Base-by-base conservation (phyloP, 1,284 basidiomycete species). In the Lignosus rhinocerotis region DNA sequence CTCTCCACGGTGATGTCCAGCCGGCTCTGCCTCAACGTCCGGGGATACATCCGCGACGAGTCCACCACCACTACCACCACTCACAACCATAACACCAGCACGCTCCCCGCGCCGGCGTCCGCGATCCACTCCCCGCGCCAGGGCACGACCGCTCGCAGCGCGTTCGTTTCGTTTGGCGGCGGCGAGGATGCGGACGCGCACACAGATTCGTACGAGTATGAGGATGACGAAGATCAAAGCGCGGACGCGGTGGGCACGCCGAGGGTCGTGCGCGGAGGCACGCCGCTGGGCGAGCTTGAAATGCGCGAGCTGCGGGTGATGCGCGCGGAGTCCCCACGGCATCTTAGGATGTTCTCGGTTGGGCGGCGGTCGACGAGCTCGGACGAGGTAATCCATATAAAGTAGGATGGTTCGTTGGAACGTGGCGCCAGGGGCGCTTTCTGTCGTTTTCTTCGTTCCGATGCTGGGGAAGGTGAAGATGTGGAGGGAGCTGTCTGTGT, bases 1-100 rank as follows among this genome's bases (percentile, higher is more conserved):
- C 73, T 85, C 68, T 82, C 84, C 0, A 83, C 80, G 66, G 79
- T 84, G 4, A 73, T 85, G 55, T 76, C 80, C 7, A 85, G 80
- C 65, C 75, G 83, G 21, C 76, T 85, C 12, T 77, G 82, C 25
- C 73, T 85, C 21, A 85, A 85, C 60, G 77, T 85, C 31, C 80
- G 81, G 11, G 71, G 74, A 41, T 74, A 78, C 57, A 75, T 76
- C 55, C 71, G 61, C 38, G 44, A 53, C 39, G 63, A 59, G 25
- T 34, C 44, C 4, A 19, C 25, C 25, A 25, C 4, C 25, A 25
- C 25, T 4, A 25, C 25, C 25, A 25, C 25, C 25, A 25, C 25
- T 25, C 4, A 25, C 4, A 25, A 25, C 25, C 25, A 25, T 4
- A 25, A 41, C 50, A 25, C 39, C 25, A 38, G 53, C 43, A 47